These are phyloP conservation scores for Fusarium sp. DNA, from an alignment of 2,329 filamentous ascomycete genomes.

Conservation along the genomic window DNA sequence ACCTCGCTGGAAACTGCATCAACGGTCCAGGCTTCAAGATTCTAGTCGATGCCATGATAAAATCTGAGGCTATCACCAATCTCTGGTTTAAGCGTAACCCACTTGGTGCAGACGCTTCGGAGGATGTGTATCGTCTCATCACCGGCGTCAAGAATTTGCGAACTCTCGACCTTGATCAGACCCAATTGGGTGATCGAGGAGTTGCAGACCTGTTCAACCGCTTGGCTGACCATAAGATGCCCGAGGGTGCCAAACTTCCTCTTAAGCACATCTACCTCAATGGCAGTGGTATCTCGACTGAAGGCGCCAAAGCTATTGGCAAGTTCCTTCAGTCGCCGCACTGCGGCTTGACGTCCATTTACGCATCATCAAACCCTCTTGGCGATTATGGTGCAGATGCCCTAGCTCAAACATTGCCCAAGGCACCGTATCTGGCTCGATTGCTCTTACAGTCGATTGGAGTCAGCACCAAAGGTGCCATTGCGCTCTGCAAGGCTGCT, in stretches of 20 bases:
- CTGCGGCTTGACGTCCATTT: constrained; percentile 52
- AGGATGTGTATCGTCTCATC: constrained; percentile 58
- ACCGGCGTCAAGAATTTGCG: constrained; percentile 56
- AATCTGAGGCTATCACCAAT: constrained; percentile 58
- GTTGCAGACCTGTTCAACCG: constrained; percentile 57
- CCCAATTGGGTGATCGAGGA: constrained; percentile 61
- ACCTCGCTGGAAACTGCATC: constrained; percentile 66
- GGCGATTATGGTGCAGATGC: constrained; percentile 49
- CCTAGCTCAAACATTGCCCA: constrained; percentile 49
- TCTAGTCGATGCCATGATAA: constrained; percentile 59
- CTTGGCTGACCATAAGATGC: constrained; percentile 49
- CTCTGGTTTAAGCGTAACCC: constrained; percentile 68
- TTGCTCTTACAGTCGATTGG: constrained; percentile 59
- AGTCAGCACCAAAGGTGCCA: constrained; percentile 54
- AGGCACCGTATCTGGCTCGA: constrained; percentile 51
- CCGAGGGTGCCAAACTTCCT: constrained; percentile 47
- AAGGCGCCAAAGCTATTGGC: constrained; percentile 49
- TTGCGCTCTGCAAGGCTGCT: constrained; percentile 54
- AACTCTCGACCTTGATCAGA: constrained; percentile 66
- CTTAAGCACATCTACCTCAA: constrained; percentile 54
- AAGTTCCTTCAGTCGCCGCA: constrained; percentile 50
- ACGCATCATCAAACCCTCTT: constrained; percentile 55
- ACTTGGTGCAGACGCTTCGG: constrained; percentile 54
- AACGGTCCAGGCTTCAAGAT: constrained; percentile 55
- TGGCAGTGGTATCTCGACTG: constrained; percentile 50